Evolutionary conservation across 73 alveolate species (phyloP).

Genomic region (Paramecium caudatum): DNA sequence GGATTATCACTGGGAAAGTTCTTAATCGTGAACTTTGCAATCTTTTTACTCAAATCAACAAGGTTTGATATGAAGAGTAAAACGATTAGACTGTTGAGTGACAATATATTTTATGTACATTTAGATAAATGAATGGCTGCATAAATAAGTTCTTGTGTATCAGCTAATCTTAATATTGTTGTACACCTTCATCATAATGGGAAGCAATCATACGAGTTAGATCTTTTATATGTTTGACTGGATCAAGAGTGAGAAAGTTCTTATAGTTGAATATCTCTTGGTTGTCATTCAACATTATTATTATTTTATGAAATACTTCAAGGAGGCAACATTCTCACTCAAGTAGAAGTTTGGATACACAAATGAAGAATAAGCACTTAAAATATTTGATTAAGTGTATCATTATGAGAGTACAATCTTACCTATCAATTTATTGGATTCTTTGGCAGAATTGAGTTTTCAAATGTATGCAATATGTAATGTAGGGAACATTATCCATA

Average conservation of each 20-base stretch:
- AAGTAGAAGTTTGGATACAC: constrained; percentile 49
- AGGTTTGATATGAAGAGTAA: constrained; percentile 19
- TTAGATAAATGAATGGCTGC: too few relatives aligned
- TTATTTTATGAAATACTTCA: constrained; percentile 32
- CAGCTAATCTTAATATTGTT: too few relatives aligned
- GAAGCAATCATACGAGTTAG: constrained; percentile 18
- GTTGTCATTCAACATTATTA: too few relatives aligned
- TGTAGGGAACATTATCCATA: constrained; percentile 54
- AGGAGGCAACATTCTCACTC: constrained; percentile 17
- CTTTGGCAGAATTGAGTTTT: constrained; percentile 55
- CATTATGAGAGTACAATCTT: constrained; percentile 9
- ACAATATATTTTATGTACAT: too few relatives aligned
- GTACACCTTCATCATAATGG: constrained; percentile 27
- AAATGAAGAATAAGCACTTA: neutral
- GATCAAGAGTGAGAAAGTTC: too few relatives aligned
- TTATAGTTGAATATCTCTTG: too few relatives aligned
- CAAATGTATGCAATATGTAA: constrained; percentile 27
- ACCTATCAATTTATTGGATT: constrained; percentile 1
- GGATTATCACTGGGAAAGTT: neutral
- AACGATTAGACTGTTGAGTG: constrained; percentile 40
- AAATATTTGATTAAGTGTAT: constrained; percentile 47
- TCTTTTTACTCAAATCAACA: constrained; percentile 28
- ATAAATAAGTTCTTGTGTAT: too few relatives aligned
- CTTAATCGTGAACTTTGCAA: constrained; percentile 48
- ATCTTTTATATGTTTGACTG: too few relatives aligned